A percentile compares a stretch with the other conserved stretches of the same genome.
Evolutionary conservation across 148 eudicot species (phyloP).

Genomic region (Cornus controversa): DNA sequence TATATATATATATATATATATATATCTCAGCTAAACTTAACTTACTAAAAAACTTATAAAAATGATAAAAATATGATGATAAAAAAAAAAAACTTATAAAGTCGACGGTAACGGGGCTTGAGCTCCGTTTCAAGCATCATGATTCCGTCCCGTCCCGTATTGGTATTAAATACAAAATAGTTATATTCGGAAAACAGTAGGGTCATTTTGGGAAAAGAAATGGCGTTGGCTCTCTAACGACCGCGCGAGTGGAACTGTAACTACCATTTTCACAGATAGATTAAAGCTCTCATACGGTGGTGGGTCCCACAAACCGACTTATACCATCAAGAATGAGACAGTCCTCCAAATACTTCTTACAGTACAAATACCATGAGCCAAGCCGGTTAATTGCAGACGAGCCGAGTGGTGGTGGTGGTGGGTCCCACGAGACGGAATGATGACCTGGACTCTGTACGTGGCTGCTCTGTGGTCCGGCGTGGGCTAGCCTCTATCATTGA

Average conservation of each 20-base stretch:
- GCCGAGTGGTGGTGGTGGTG: not conserved
- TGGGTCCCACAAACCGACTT: not conserved
- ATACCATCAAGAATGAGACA: not conserved
- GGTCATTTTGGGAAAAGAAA: not conserved
- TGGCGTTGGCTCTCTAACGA: not conserved
- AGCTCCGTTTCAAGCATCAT: not conserved
- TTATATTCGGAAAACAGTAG: no score
- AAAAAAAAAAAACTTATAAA: no score
- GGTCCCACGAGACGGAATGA: slow-evolving; percentile 17
- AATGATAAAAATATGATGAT: no score
- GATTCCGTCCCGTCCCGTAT: no score
- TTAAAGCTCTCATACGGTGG: not conserved
- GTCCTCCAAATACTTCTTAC: not conserved
- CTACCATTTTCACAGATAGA: not conserved
- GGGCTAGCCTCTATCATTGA: slow-evolving; percentile 30
- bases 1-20: no score
- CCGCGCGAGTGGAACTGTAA: slow-evolving; percentile 14
- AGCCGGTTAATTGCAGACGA: not conserved
- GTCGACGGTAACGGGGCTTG: slow-evolving; percentile 9
- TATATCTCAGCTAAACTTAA: no score
- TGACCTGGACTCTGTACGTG: slow-evolving; percentile 13
- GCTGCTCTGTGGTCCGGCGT: slow-evolving; percentile 29
- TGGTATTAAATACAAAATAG: no score
- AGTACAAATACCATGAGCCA: not conserved
- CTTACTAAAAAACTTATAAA: no score